A percentile compares a stretch with the other conserved stretches of the same genome.
Conservation (phyloP, 306 rosid species). For the Quercus berberidifolia region DNA sequence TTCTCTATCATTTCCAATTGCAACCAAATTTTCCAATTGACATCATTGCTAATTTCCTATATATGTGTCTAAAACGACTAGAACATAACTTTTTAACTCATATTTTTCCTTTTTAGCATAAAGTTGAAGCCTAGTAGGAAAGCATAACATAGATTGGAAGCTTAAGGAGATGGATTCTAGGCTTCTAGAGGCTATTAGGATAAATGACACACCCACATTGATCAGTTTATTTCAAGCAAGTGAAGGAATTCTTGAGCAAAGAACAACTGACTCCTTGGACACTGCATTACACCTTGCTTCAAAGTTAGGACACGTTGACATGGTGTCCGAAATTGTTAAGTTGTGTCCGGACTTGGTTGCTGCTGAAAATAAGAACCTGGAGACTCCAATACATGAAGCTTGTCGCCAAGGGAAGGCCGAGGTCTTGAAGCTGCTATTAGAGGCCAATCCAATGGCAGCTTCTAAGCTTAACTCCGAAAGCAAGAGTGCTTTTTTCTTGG, state of each 20-base stretch:
- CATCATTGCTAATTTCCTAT: not conserved
- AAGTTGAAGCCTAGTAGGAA: not conserved
- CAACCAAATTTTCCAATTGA: not conserved
- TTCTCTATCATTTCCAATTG: not conserved
- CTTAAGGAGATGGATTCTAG: constrained; percentile 42
- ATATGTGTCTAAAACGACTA: not conserved
- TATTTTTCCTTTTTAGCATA: not conserved
- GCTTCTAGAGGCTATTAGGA: constrained; percentile 40
- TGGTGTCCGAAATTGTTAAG: constrained; percentile 45
- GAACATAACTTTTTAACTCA: not conserved
- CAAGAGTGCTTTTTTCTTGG: constrained; percentile 38
- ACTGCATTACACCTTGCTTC: constrained; percentile 66
- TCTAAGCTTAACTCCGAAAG: constrained; percentile 35
- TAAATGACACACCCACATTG: constrained; percentile 36
- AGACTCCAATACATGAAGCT: constrained; percentile 69
- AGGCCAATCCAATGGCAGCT: constrained; percentile 38
- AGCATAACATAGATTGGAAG: not conserved
- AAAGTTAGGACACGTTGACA: constrained; percentile 40
- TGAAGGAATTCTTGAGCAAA: constrained; percentile 40
- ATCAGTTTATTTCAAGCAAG: constrained; percentile 29
- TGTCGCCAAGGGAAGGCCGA: constrained; percentile 37
- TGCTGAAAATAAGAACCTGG: constrained; percentile 40
- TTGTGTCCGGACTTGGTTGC: constrained; percentile 55
- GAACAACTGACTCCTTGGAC: constrained; percentile 37
- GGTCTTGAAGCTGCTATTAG: constrained; percentile 41